Evolutionary conservation across 176 grass and related monocot species (phyloP), one percentile per base, ranked within the genome.

Genomic region (Oryza coarctata): DNA sequence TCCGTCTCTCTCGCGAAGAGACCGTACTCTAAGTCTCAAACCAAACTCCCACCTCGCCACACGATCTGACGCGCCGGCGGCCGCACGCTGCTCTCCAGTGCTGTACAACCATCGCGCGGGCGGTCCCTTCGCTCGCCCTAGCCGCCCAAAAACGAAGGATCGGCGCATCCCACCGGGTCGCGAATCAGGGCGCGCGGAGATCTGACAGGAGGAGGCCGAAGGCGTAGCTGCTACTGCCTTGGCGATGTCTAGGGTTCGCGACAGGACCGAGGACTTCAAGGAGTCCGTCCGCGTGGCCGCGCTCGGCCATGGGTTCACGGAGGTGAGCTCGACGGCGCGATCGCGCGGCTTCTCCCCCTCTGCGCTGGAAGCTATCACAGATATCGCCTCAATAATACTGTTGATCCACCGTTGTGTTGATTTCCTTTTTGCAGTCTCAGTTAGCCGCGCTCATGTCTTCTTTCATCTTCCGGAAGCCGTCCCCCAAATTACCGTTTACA

Each of bases 251-350:
- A 86, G 82, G 82, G 79, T 89, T 57, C 92, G 83, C 85, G 90
- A 98, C 68, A 89, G 92, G 85, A 93, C 76, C 20, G 96, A 95
- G 73, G 93, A 98, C 77, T 95, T 88, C 66, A 98, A 93, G 77
- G 93, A 95, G 64, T 75, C 86, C 69, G 76, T 92, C 2, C 93
- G 85, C 70, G 80, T 87, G 68, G 91, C 82, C 27, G 90, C 89
- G 70, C 83, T 90, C 68, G 79, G 85, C 70, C 71, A 88, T 78
- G 90, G 89, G 12, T 95, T 93, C 73, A 83, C 75, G 68, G 90
- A 95, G 89, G 95, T 98, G 70, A 63, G 80, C 77, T 80, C 28
- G 9, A 23, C 41, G 26, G 20, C 66, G 6, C 28, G 31, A 3
- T 2, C 34, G 13, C 13, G 27, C 68, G 58, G 52, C 77, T 60